Base-by-base conservation (phyloP, 768 basidiomycete species). In the Termitomyces eurrhizus region DNA sequence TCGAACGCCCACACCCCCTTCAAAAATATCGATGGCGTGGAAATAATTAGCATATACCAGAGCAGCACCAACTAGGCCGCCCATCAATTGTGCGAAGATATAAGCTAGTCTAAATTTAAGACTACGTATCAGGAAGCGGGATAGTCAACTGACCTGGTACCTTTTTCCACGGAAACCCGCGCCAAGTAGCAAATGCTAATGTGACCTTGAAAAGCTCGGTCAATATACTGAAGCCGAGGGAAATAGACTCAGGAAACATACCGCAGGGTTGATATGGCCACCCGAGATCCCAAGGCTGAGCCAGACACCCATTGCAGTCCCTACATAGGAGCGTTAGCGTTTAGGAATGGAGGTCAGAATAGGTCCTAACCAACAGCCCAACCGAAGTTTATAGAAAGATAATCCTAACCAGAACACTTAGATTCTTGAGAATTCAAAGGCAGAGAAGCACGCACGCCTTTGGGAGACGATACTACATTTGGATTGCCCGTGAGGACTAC, bases 161-260 rank as follows among this genome's bases (percentile, higher is more conserved):
- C 67, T 90, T 90, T 64, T 77, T 80, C 83, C 86, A 85, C 1
- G 88, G 87, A 70, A 90, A 90, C 59, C 76, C 77, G 59, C 88
- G 84, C 72, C 83, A 81, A n/a, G 82, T 76, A 8, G 84, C 86
- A 33, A 88, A 65, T 21, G 83, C 79, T 54, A 90, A 72, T 14
- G 88, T 90, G 32, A 89, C 77, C 83, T 83, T 37, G 8, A 50
- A n/a, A 60, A 48, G 5, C 24, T 62, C 13, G 53, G 52, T 57
- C 32, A 56, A 62, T 21, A 21, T 16, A 37, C 52, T 52, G 51
- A 41, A 56, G 52, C 29, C 39, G 26, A 44, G 11, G 41, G 4
- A 45, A 33, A 41, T 13, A 57, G 50, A 52, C 24, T 41, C 11
- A 7, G 51, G 12, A 48, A 29, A 58, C 68, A n/a, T 63, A 75